Base-by-base conservation (phyloP, 139 green algal species). In the Astrephomene gubernaculifera region DNA sequence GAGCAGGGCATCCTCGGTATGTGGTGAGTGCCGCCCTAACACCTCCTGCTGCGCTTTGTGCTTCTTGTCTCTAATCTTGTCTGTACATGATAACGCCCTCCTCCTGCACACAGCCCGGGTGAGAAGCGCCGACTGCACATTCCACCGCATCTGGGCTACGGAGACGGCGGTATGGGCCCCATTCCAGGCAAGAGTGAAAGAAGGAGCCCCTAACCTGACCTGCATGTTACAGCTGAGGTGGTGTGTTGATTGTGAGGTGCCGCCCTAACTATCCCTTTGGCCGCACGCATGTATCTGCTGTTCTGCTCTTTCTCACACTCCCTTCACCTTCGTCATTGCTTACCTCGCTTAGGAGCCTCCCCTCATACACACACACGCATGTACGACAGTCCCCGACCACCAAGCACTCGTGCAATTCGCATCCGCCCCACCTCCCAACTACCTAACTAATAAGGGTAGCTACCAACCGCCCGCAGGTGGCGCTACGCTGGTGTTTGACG, bases 61-160 rank as follows among this genome's bases (percentile, higher is more conserved):
- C 61, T 17, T 29, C 10, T 39, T 65, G 22, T 19, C 31, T 57
- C 49, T 25, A 57, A 57, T 24, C 22, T 6, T 35, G 29, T 19
- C 57, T 65, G 57, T 33, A 35, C 57, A 29, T n/a, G 57, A 65
- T 65, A 65, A 33, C 57, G 22, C 57, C 6, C 17, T n/a, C 31
- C 19, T n/a, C 31, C 57, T 5, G 6, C 35, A 39, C 61, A 61
- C 74, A 91, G 90, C 57, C 54, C 91, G 24, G 92, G 91, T 5
- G 91, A 93, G 81, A 94, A 95, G 86, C 79, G 92, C 12, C 91
- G 88, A 67, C 82, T 95, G 53, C 88, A 89, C 31, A 95, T 95
- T 75, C 92, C 92, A 6, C 81, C 92, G 12, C 68, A 91, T 9
- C 82, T 95, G 44, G 92, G 88, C 33, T 95, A 95, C 79, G 92